A percentile compares a stretch with the other conserved stretches of the same genome.
Conservation (phyloP, 257 asterid genomes). For the Rubia yunnanensis region DNA sequence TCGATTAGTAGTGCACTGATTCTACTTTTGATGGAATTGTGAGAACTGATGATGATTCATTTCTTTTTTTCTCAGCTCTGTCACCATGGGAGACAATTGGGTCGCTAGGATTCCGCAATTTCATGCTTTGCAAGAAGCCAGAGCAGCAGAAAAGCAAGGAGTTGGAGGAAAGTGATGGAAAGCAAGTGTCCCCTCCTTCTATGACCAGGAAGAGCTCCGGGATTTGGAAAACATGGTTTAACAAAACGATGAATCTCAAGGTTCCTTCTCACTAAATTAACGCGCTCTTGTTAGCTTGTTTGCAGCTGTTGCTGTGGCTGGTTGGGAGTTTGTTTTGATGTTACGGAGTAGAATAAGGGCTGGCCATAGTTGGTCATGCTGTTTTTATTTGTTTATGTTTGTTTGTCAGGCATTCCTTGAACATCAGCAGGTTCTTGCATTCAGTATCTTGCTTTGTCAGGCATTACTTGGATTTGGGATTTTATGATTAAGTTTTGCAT, state of each 20-base stretch:
- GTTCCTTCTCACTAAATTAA: conserved; percentile 48
- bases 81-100: conserved; percentile 86
- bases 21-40: not conserved
- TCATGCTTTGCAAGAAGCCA: conserved; percentile 84
- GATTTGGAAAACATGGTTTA: conserved; percentile 77
- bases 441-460: not conserved
- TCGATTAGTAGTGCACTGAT: not conserved
- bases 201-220: conserved; percentile 37
- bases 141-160: conserved; percentile 22
- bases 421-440: not conserved
- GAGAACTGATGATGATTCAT: not conserved
- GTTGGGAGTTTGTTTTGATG: not conserved
- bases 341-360: not conserved
- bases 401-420: not conserved
- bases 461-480: not conserved
- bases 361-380: not conserved
- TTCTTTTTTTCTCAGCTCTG: conserved; percentile 41
- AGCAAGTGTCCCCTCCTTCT: conserved; percentile 19
- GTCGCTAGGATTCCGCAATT: conserved; percentile 66
- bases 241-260: conserved; percentile 55
- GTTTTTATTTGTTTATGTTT: not conserved
- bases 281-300: not conserved
- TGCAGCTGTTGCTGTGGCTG: not conserved
- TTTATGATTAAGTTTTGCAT: not conserved
- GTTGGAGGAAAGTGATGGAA: conserved; percentile 13